These are phyloP conservation scores for Crithidia bombi DNA, from an alignment of 208 protist species.

Conservation along the genomic window DNA sequence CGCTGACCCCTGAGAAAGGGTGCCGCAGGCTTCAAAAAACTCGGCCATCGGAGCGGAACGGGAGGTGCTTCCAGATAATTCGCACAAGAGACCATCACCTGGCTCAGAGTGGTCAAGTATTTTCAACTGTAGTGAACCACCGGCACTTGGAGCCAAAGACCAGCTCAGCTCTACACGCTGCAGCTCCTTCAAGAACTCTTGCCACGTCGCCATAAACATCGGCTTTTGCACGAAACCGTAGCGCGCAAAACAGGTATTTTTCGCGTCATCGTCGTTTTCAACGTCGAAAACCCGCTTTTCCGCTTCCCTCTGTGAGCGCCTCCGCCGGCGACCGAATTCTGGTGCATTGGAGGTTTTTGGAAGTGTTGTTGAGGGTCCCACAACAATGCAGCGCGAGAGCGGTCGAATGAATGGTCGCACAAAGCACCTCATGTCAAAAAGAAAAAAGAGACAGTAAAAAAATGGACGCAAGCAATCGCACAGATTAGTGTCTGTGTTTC, in stretches of 20 bases:
- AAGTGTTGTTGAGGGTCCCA: conserved; percentile 39
- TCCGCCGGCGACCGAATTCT: conserved; percentile 33
- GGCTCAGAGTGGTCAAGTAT: conserved; percentile 61
- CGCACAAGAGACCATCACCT: conserved; percentile 55
- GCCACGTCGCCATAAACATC: conserved; percentile 62
- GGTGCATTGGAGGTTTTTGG: conserved; percentile 32
- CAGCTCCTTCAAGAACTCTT: conserved; percentile 67
- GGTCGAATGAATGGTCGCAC: not conserved
- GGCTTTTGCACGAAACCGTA: conserved; percentile 83
- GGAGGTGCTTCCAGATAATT: conserved; percentile 41
- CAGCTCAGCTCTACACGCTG: conserved; percentile 69
- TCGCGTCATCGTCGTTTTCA: conserved; percentile 54
- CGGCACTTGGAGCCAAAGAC: conserved; percentile 49
- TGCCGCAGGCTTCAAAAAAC: conserved; percentile 69
- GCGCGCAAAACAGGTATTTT: conserved; percentile 59
- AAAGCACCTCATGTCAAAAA: conserved; percentile 31
- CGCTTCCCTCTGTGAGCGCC: not conserved
- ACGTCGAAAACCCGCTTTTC: conserved; percentile 9
- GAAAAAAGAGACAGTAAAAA: conserved; percentile 12
- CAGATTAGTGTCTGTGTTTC: too few species aligned
- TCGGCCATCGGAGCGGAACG: conserved; percentile 65
- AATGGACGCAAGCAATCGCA: not conserved
- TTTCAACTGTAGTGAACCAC: conserved; percentile 53
- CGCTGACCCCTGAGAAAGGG: conserved; percentile 35
- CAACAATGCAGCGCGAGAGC: conserved; percentile 29